Base-by-base conservation (phyloP, 208 protist genomes). In the Wallacemonas sp. region DNA sequence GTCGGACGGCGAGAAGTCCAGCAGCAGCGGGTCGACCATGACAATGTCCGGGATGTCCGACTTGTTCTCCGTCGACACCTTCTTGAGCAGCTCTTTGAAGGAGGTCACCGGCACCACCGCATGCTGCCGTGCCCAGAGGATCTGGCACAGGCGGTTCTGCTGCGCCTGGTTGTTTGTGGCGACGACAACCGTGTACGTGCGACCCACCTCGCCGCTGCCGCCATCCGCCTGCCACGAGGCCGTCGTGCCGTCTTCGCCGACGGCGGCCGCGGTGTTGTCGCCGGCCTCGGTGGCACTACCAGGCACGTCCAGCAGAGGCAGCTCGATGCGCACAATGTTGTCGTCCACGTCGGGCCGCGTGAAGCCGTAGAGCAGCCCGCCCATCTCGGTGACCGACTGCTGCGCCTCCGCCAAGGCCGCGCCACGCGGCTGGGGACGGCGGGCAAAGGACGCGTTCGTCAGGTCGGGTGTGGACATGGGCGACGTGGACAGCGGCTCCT, bases 91-190 rank as follows among this genome's bases (percentile, higher is more conserved):
- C n/a, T 96, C 87, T 25, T 64, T 70, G 67, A 81, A 90, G 26
- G 78, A 86, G n/a, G 76, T 80, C 20, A 94, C 84, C 0, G 85
- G 86, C n/a, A 94, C 78, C 33, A 96, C 91, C 11, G 86, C 86
- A 73, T 96, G 91, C 62, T 84, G 82, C 10, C 91, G 77, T 0
- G 87, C 72, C 86, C 91, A 96, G 54, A 96, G 67, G 5, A 94
- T 74, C 59, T 85, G 78, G 64, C 87, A 94, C 16, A 96, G 70
- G 42, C 69, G 61, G 61, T 86, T 79, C 59, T 82, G 85, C 46
- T 94, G 78, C 46, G 74, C 76, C 16, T 76, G 76, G 69, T 92
- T 77, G 65, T 67, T 78, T 31, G 93, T 88, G 8, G 86, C 91
- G 49, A 96, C 74, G 44, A 96, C 65, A 1, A 91, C 85, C n/a